phyloP scores from a whole-genome alignment of 768 basidiomycete species.

The Kwoniella europaea region DNA sequence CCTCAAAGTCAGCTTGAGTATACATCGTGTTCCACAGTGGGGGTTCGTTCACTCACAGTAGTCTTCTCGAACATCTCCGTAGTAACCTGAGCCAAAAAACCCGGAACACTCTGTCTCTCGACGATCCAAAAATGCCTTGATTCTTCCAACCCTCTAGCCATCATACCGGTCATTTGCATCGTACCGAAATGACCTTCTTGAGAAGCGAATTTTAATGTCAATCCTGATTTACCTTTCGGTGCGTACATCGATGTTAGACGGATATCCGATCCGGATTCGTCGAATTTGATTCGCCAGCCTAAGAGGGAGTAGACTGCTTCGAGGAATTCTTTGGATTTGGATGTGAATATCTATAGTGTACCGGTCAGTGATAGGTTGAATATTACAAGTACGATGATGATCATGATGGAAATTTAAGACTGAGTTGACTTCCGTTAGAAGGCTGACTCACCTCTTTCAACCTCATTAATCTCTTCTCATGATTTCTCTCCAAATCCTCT shows the following conservation, averaged over 20 bases:
- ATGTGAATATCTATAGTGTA: slow-evolving; percentile 72
- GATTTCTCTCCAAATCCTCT: slow-evolving; percentile 69
- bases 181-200: slow-evolving; percentile 58
- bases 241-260: slow-evolving; percentile 90
- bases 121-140: slow-evolving; percentile 85
- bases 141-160: slow-evolving; percentile 65
- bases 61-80: slow-evolving; percentile 83
- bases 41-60: slow-evolving; percentile 59
- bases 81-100: slow-evolving; percentile 86
- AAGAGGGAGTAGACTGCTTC: slow-evolving; percentile 87
- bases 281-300: slow-evolving; percentile 88
- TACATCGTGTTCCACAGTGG: neutral
- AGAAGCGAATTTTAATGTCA: slow-evolving; percentile 61
- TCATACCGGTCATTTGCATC: slow-evolving; percentile 56
- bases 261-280: slow-evolving; percentile 80
- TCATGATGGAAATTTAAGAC: too few relatives aligned
- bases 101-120: slow-evolving; percentile 81
- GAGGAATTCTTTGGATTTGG: slow-evolving; percentile 87
- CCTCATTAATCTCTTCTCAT: slow-evolving; percentile 77
- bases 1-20: neutral
- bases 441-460: slow-evolving; percentile 72
- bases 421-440: too few relatives aligned
- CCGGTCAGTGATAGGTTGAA: too few relatives aligned
- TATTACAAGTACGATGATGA: too few relatives aligned
- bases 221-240: slow-evolving; percentile 81